Base-by-base conservation (phyloP, 2,329 filamentous ascomycete genomes). In the Epichloe sp. region DNA sequence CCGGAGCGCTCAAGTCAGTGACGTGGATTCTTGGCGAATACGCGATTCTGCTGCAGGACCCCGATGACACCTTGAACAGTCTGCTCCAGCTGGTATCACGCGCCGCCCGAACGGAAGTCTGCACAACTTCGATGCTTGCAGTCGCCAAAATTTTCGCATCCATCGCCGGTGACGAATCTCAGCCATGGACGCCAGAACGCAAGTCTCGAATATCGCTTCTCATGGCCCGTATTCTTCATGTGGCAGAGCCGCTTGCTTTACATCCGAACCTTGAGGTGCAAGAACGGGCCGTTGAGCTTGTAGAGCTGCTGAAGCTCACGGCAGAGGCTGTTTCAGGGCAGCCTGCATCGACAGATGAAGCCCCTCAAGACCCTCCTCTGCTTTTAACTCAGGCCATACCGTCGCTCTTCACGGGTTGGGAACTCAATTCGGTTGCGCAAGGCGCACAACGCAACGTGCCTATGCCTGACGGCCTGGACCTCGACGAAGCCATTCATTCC, bases 181-280 rank as follows among this genome's bases (percentile, higher is more conserved):
- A 77, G 23, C 70, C 74, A 0, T 96, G 89, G 88, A 86, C 82
- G 10, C 65, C 79, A 0, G 81, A 85, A 61, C 76, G 85, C 52
- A 90, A 88, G 63, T 83, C 85, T 0, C 82, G 82, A 55, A 80
- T 86, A 36, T 81, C 85, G 8, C 76, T 97, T 3, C 73, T 95
- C 23, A 82, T 95, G 68, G 85, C 86, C 31, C 81, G 89, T 2
- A 81, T 96, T 6, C 79, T 95, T 19, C 80, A 93, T 63, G 85
- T 87, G 46, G 71, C 95, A 21, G 90, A 97, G 60, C 79, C 83
- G 1, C 68, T 97, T 15, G 81, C 83, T 0, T 75, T 83, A 41
- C 88, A 97, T 64, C 90, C 91, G 0, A 88, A 83, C 59, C 75
- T 98, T 1, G 93, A 98, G 63, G 89, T 98, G 3, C 93, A 98